Conservation (phyloP, 2,329 filamentous ascomycete genomes). For the Diaporthe batatas region DNA sequence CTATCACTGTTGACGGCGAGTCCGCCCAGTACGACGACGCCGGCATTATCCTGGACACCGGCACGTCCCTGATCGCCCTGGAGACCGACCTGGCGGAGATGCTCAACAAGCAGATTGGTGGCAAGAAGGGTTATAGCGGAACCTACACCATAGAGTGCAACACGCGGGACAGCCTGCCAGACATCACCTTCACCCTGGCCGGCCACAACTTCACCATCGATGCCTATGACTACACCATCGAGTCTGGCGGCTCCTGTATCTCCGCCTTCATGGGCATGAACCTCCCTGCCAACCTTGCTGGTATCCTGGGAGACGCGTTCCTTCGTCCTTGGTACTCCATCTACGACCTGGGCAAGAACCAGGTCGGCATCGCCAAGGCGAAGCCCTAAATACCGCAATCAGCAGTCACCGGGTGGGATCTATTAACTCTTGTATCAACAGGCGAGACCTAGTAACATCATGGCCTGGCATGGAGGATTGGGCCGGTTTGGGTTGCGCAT, state of each 20-base stretch:
- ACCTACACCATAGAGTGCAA: constrained; percentile 95
- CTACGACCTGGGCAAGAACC: constrained; percentile 91
- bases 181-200: constrained; percentile 89
- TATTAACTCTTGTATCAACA: constrained; percentile 36
- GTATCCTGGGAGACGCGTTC: constrained; percentile 90
- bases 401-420: not conserved
- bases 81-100: constrained; percentile 93
- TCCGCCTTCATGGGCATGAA: constrained; percentile 98
- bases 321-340: constrained; percentile 93
- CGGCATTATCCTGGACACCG: constrained; percentile 97
- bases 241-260: constrained; percentile 95
- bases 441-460: constrained; percentile 3
- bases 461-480: not conserved
- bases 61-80: constrained; percentile 96
- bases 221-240: constrained; percentile 93
- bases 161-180: constrained; percentile 85
- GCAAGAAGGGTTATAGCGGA: constrained; percentile 97
- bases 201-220: constrained; percentile 94
- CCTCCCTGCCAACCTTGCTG: constrained; percentile 87
- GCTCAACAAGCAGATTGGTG: constrained; percentile 96
- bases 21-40: constrained; percentile 92
- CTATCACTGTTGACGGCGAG: constrained; percentile 89
- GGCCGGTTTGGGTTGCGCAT: constrained; percentile 20
- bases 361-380: constrained; percentile 89
- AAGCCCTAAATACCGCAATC: constrained; percentile 61